Base-by-base conservation (phyloP, 2,329 filamentous ascomycete genomes). In the Knufia fluminis region DNA sequence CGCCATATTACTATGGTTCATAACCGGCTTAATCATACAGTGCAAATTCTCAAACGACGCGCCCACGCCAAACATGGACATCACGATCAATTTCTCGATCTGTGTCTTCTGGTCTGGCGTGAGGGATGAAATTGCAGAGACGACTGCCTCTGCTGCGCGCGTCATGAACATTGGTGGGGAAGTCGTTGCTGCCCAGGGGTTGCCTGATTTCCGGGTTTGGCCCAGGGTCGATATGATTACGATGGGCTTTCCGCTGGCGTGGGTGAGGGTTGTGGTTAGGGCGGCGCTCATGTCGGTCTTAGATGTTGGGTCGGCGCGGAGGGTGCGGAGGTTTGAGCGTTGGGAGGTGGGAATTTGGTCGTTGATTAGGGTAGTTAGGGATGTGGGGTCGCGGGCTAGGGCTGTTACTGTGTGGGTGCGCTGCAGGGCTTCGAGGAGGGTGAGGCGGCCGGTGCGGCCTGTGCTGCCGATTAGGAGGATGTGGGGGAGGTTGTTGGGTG, bases 11-110 rank as follows among this genome's bases (percentile, higher is more conserved):
- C 66, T 70, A 36, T 71, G 61, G 26, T 60, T 64, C 56, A 79
- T 70, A n/a, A 77, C 52, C 28, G 67, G 49, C 14, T 68, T 65
- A 54, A 77, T 57, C 1, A 70, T 60, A 28, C 63, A 68, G 38
- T 67, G 61, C 50, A 76, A 57, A 44, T 69, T 68, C 0, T 50
- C 22, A 59, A 65, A 72, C 3, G 74, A 77, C 24, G 65, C 60
- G 0, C 70, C 73, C 1, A 71, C 68, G 9, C 76, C 77, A 52
- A 74, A 70, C 1, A 72, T 69, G 10, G 71, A 74, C 61, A 79
- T 69, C 42, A 75, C 64, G 22, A 78, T 66, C 1, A 77, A 56
- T 46, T 73, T 76, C 6, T 41, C 53, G 44, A 66, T 62, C 0
- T 59, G 59, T 42, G 63, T 62, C 16, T 63, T 59, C 45, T 66